Conservation (phyloP, 371 early-diverging fungal species). For the Coemansia sp. region DNA sequence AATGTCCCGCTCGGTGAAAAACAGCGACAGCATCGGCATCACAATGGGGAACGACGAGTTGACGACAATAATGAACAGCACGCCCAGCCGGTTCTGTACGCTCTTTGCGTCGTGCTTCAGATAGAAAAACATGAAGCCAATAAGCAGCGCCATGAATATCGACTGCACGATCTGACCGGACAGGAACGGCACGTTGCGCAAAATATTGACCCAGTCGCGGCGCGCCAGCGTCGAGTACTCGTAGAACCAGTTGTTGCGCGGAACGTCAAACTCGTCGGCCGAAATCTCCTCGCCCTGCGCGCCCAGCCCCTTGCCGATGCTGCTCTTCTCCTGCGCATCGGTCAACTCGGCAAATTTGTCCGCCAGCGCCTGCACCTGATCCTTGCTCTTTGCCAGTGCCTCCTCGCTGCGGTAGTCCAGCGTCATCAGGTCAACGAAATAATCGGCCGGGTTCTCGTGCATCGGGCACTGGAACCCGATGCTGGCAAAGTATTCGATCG, state of each 20-base stretch:
- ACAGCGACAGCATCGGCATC: constrained; percentile 41
- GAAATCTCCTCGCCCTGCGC: constrained; percentile 5
- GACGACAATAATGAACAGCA: constrained; percentile 41
- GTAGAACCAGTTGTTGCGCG: constrained; percentile 45
- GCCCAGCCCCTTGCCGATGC: constrained; percentile 14
- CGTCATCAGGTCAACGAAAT: constrained; percentile 55
- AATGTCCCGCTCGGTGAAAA: constrained; percentile 46
- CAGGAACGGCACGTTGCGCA: constrained; percentile 39
- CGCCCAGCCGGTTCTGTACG: constrained; percentile 48
- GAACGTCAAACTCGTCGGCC: constrained; percentile 14
- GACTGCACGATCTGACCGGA: constrained; percentile 29
- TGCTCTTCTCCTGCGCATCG: constrained; percentile 2
- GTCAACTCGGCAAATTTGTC: constrained; percentile 27
- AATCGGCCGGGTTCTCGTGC: constrained; percentile 61
- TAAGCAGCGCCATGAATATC: constrained; percentile 33
- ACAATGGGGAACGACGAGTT: constrained; percentile 38
- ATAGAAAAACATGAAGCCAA: constrained; percentile 49
- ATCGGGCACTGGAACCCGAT: constrained; percentile 59
- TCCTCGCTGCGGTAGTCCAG: constrained; percentile 47
- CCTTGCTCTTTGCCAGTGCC: constrained; percentile 26
- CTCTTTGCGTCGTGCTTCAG: constrained; percentile 34
- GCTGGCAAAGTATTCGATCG: constrained; percentile 56
- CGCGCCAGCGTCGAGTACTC: constrained; percentile 37
- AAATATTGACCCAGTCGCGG: constrained; percentile 45
- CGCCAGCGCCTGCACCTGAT: constrained; percentile 28